Conservation (phyloP, 495 filamentous ascomycete genomes). For the Penicillium pancosmium region DNA sequence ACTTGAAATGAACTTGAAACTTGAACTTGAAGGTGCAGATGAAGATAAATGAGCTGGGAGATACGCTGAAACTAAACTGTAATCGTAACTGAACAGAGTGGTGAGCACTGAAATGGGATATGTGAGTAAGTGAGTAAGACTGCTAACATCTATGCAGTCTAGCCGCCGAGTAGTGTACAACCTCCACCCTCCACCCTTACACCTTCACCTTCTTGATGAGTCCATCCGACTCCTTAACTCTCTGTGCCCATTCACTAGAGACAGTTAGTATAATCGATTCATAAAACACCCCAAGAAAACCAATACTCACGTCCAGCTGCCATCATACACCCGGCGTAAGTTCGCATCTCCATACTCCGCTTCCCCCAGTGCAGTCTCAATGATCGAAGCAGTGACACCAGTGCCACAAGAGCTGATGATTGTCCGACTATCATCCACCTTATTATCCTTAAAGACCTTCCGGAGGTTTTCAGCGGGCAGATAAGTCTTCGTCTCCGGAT, state of each 20-base stretch:
- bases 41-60: neutral
- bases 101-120: neutral
- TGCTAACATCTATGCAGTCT: constrained; percentile 1
- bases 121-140: neutral
- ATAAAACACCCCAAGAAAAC: constrained; percentile 4
- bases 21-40: no score
- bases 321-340: constrained; percentile 84
- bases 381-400: constrained; percentile 89
- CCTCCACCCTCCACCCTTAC: neutral
- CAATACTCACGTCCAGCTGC: constrained; percentile 90
- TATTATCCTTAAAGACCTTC: constrained; percentile 74
- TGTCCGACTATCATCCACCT: constrained; percentile 77
- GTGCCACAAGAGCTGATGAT: constrained; percentile 92
- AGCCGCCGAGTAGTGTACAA: neutral
- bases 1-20: no score
- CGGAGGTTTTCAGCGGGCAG: constrained; percentile 70
- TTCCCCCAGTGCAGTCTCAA: constrained; percentile 83
- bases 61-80: neutral
- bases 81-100: neutral
- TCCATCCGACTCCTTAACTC: constrained; percentile 59
- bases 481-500: constrained; percentile 79
- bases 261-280: constrained; percentile 20
- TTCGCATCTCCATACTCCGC: constrained; percentile 71
- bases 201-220: constrained; percentile 59
- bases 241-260: constrained; percentile 74